Evolutionary conservation across 768 basidiomycete species (phyloP), one percentile per base, ranked within the genome.

Genomic region (Naganishia onofrii): DNA sequence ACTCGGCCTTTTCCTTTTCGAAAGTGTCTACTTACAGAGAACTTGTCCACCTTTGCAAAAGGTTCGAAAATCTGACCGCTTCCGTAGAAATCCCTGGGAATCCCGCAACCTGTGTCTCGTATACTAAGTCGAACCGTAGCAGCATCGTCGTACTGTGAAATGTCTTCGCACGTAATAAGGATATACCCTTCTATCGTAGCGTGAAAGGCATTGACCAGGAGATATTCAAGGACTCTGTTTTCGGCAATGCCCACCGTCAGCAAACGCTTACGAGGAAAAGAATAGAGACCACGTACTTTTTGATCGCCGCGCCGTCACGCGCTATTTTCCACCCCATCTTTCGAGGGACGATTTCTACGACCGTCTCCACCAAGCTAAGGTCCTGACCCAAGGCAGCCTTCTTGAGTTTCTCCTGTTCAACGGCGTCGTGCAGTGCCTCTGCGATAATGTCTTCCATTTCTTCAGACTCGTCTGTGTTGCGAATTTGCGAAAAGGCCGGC

Each of bases 141-240:
- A n/a, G n/a, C n/a, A n/a, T n/a, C 23, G 21, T 29, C 60, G 15
- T 44, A 7, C 12, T 63, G 31, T 12, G 60, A 76, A 2, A 77
- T 67, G 53, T 80, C 79, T 56, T 80, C 76, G 3, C 77, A 76
- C 0, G 76, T 76, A 28, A 80, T 73, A 38, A 76, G 74, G n/a
- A 80, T 71, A 44, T 74, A 77, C 28, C 79, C 79, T 53, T 70
- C 70, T 32, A 73, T 67, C 42, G 77, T 80, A 29, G 76, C 77
- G 34, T 78, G 76, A 70, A 74, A 73, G 17, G 79, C 74, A 57
- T 80, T 80, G 60, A 73, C 71, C n/a, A 78, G 68, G 46, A 80
- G 75, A 60, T 78, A 76, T 46, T 67, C 56, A 34, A 80, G 55
- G 13, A 76, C 74, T 46, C 78, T 76, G 23, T 60, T 4, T 34